A percentile compares a stretch with the other conserved stretches of the same genome.
These are phyloP conservation scores for Starmerella apis DNA, from an alignment of 805 yeast genomes.

Conservation along the genomic window DNA sequence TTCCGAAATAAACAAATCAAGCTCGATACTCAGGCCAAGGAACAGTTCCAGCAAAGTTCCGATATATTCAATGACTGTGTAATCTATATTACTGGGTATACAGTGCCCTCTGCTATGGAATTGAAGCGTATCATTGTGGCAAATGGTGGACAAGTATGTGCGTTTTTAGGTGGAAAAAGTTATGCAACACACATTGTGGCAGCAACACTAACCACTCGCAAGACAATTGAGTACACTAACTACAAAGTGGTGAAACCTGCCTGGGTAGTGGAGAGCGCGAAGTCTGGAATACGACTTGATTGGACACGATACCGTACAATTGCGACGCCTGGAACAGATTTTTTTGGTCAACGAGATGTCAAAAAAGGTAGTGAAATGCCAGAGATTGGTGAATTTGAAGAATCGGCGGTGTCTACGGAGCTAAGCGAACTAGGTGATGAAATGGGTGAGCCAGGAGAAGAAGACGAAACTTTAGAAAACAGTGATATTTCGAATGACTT, in stretches of 20 bases:
- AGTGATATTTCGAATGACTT: not conserved
- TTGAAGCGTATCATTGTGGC: constrained; percentile 59
- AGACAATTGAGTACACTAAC: constrained; percentile 51
- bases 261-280: constrained; percentile 67
- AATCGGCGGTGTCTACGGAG: not conserved
- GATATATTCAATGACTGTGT: constrained; percentile 52
- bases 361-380: too few relatives aligned
- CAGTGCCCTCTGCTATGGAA: constrained; percentile 65
- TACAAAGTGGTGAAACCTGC: constrained; percentile 69
- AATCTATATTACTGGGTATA: constrained; percentile 81
- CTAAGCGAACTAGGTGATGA: not conserved
- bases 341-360: too few relatives aligned
- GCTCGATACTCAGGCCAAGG: constrained; percentile 41
- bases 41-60: constrained; percentile 36
- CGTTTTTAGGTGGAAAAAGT: constrained; percentile 58
- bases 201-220: constrained; percentile 64
- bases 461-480: not conserved
- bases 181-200: constrained; percentile 80
- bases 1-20: constrained; percentile 50
- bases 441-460: not conserved
- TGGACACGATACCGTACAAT: constrained; percentile 52
- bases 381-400: not conserved
- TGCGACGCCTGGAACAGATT: not conserved
- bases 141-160: constrained; percentile 71
- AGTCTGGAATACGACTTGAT: constrained; percentile 39